Conservation (phyloP, 768 basidiomycete species). For the Porphyrellus cyaneotinctus region DNA sequence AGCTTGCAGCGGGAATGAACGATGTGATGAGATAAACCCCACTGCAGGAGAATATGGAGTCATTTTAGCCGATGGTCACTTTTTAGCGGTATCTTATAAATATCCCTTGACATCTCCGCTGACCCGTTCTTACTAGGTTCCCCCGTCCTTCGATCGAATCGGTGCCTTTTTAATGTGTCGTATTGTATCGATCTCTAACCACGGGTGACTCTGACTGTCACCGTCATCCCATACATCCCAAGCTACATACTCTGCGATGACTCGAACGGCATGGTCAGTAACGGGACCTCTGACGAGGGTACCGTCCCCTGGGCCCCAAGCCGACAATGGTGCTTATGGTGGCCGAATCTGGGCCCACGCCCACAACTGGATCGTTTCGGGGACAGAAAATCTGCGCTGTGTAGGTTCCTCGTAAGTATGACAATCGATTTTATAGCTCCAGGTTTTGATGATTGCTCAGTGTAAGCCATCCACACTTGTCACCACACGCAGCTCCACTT, state of each 20-base stretch:
- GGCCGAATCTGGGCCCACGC: background rate
- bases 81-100: constrained; percentile 18
- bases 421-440: background rate
- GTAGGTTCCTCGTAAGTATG: constrained; percentile 9
- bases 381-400: background rate
- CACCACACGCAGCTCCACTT: background rate
- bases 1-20: constrained; percentile 13
- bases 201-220: constrained; percentile 6
- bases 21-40: constrained; percentile 9
- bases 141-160: constrained; percentile 1
- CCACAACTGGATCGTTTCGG: background rate
- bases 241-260: constrained; percentile 9
- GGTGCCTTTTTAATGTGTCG: constrained; percentile 14
- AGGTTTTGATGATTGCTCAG: constrained; percentile 2
- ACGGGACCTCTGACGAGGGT: background rate
- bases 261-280: constrained; percentile 7
- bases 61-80: constrained; percentile 8
- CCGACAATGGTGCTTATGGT: constrained; percentile 5
- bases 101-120: constrained; percentile 8
- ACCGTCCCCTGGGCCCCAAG: background rate
- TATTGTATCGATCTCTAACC: constrained; percentile 9
- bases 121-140: background rate
- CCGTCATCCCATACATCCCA: background rate
- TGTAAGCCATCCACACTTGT: constrained; percentile 3
- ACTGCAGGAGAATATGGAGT: constrained; percentile 8